Evolutionary conservation across 2,329 filamentous ascomycete species (phyloP), one percentile per base, ranked within the genome.

Genomic region (Trichoderma lentiforme): DNA sequence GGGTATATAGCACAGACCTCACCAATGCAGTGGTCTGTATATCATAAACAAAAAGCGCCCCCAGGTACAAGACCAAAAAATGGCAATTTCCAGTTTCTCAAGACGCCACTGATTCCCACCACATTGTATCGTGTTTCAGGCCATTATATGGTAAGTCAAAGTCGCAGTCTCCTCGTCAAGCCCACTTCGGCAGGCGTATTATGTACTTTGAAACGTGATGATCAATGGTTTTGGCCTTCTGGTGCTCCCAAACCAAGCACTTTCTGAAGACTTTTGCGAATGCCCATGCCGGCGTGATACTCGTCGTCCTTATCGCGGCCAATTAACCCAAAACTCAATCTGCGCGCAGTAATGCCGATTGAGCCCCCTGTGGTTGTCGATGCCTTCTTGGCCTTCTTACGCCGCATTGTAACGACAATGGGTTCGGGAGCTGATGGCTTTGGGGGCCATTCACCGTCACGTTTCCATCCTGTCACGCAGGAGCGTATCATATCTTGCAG

Each of bases 401-500:
- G 58, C 51, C 82, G 81, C 12, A 80, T 78, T 2, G 81, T 77
- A 3, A 80, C 81, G 4, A 82, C 77, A 12, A 75, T 43, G 75
- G 80, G 73, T 77, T 81, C 69, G 75, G 82, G 71, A 83, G 74
- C 85, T 80, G 77, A 88, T 84, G 60, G 84, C 76, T 61, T 86
- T 77, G 21, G 93, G 5, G 95, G 95, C 95, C 95, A 98, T 81
- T 97, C 93, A 18, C 94, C 95, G 77, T 96, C 93, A 53, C 93
- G 88, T 81, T 97, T 97, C 95, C 95, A 98, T 57, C 95, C 95
- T 32, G 92, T 87, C 1, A 98, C 94, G 75, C 95, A 92, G 14
- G 93, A 90, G 11, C 90, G 88, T 26, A 93, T 89, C 83, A 98
- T 91, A 76, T 97, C 93, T 34, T 87, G 84, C 0, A 98, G 87